Conservation (phyloP, 345 rosid genomes). For the Populus euphratica region DNA sequence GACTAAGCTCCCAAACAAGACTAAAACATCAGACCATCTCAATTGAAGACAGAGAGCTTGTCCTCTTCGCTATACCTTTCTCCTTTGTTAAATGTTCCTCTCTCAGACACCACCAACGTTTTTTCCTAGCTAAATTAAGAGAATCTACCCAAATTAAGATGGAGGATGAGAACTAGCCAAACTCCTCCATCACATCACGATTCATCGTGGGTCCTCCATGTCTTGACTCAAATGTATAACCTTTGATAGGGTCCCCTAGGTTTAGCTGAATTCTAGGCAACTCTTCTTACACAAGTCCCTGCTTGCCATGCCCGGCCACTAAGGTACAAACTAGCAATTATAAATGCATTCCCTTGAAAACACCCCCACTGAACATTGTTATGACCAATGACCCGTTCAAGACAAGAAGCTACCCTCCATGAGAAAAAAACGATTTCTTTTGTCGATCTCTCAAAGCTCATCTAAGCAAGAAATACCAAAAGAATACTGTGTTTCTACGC, state of each 20-base stretch:
- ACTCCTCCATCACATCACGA: not conserved
- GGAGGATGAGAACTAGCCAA: not conserved
- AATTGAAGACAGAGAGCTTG: not conserved
- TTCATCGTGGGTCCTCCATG: not conserved
- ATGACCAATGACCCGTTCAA: conserved; percentile 9
- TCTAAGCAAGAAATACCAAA: not conserved
- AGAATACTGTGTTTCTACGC: not conserved
- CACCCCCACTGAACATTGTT: conserved; percentile 20
- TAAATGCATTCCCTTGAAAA: conserved; percentile 17
- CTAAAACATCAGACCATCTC: not conserved
- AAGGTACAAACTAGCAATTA: conserved; percentile 3
- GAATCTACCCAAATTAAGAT: not conserved
- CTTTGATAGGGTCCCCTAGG: conserved; percentile 3
- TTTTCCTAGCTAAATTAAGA: not conserved
- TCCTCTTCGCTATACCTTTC: not conserved
- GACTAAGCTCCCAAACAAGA: not conserved
- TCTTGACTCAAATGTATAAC: not conserved
- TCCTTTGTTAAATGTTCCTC: not conserved
- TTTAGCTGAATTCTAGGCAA: conserved; percentile 19
- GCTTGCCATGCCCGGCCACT: not conserved
- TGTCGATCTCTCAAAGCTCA: not conserved
- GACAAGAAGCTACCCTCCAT: conserved; percentile 12
- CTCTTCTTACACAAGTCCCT: not conserved
- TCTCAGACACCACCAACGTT: not conserved
- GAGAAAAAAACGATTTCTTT: not conserved